A percentile compares a stretch with the other conserved stretches of the same genome.
Evolutionary conservation across 192 early-diverging fungal genomes (phyloP).

Genomic region (Linnemannia hyalina): DNA sequence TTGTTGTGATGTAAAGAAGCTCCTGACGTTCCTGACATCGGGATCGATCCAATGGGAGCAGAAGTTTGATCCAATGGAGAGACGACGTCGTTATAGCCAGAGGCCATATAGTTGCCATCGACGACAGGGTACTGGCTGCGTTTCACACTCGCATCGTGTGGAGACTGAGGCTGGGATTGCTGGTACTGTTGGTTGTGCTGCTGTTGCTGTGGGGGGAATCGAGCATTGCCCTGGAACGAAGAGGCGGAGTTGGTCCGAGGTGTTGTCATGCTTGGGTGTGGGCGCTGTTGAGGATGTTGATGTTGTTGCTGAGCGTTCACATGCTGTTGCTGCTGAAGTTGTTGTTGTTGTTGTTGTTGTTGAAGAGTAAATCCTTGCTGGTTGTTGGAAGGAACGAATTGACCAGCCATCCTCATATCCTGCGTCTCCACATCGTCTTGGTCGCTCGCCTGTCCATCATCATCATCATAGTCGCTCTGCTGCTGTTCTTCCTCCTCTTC

Average conservation of each 20-base stretch:
- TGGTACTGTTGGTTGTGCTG: constrained; percentile 11
- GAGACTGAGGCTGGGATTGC: not conserved
- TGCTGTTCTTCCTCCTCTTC: not conserved
- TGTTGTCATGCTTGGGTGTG: constrained; percentile 30
- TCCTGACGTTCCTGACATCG: not conserved
- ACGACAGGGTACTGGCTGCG: not conserved
- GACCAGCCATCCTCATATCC: constrained; percentile 21
- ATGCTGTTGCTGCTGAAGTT: constrained; percentile 8
- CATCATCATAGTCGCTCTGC: constrained; percentile 12
- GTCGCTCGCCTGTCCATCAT: constrained; percentile 20
- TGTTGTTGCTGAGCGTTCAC: constrained; percentile 19
- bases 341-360: constrained; percentile 25
- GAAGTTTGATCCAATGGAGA: constrained; percentile 12
- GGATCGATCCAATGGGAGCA: not conserved
- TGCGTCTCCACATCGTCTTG: not conserved
- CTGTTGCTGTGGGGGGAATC: not conserved
- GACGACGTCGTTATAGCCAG: constrained; percentile 6
- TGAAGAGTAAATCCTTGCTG: not conserved
- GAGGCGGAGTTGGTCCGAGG: not conserved
- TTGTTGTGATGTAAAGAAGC: not conserved
- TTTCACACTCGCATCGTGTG: not conserved
- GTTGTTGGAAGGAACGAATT: not conserved
- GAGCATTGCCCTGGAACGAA: constrained; percentile 1
- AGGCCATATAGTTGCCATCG: constrained; percentile 1
- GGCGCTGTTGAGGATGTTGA: not conserved